Percentiles rank a stretch among this genome's conserved stretches.
Evolutionary conservation across 1,284 basidiomycete species (phyloP).

Genomic region (Tilletia walkeri): DNA sequence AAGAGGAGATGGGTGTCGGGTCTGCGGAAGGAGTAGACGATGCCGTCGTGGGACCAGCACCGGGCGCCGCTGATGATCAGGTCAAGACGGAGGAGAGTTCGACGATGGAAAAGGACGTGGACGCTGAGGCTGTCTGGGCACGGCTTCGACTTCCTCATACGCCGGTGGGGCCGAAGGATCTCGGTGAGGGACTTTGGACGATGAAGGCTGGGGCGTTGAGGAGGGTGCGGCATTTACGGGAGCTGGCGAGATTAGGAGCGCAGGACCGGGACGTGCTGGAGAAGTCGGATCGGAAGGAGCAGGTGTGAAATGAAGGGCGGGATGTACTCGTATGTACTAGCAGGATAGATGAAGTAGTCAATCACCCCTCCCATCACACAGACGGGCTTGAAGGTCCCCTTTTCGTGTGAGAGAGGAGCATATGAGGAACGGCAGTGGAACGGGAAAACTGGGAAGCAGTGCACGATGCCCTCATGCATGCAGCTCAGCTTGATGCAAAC

Average conservation of each 20-base stretch:
- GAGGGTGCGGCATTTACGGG: not conserved
- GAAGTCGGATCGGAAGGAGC: not conserved
- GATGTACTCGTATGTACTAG: no score
- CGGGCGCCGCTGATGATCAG: not conserved
- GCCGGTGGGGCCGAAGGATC: not conserved
- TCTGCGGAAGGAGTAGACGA: no score
- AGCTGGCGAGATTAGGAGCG: slow-evolving; percentile 10
- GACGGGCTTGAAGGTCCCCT: no score
- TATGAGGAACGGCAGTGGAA: no score
- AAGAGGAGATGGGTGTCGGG: no score
- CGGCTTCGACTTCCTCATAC: not conserved
- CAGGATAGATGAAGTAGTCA: no score
- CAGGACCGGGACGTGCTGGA: not conserved
- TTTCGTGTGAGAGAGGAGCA: no score
- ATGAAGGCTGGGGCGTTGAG: not conserved
- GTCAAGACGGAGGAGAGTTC: not conserved
- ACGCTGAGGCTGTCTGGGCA: not conserved
- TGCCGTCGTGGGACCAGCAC: no score
- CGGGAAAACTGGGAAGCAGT: no score
- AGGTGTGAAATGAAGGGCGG: not conserved
- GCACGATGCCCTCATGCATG: no score
- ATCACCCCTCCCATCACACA: no score
- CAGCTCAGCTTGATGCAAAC: no score
- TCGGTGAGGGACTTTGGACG: not conserved
- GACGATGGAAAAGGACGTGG: not conserved